Evolutionary conservation across 257 asterid species (phyloP), one percentile per base, ranked within the genome.

Genomic region (Pogostemon cablin): DNA sequence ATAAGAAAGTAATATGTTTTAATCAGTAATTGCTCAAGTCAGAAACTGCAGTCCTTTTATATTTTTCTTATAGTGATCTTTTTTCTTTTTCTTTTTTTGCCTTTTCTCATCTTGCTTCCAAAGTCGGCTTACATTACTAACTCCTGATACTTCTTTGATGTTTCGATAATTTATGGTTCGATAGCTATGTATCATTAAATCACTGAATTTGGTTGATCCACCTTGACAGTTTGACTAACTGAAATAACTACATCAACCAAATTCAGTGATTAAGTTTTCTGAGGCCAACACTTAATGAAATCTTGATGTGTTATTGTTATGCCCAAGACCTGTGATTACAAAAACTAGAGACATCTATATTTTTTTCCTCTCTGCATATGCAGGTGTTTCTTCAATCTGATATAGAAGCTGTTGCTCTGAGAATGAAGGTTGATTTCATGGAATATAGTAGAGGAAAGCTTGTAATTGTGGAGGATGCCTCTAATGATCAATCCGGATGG

Each of bases 351-450:
- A 5, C 54, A n/a, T 42, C 2, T 38, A 4, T 37, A 6, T 42
- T 47, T 32, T 73, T 9, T 32, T 69, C 46, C 48, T 57, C 68
- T 62, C 62, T 58, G 59, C 52, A 60, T 67, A 78, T 72, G 70
- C 73, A 93, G 98, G 91, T 93, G 55, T 93, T 89, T 81, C 88
- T 90, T 74, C 98, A 93, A 75, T 90, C 98, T 67, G 98, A 93
- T 72, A 79, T 93, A 60, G 86, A 93, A 87, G 89, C 76, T 52
- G 96, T 93, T 4, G 88, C 89, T 43, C 34, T 77, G 64, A 80
- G 95, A 72, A 93, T 93, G 96, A 93, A 85, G 75, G 81, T 75
- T 4, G 91, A 88, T 63, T 91, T 93, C 70, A 58, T 80, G 32
- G 77, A 81, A 67, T 76, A 87, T 69, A 85, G 96, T 10, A 83